phyloP scores from a whole-genome alignment of 164 flowering plant genomes.

The Dillenia suffruticosa region DNA sequence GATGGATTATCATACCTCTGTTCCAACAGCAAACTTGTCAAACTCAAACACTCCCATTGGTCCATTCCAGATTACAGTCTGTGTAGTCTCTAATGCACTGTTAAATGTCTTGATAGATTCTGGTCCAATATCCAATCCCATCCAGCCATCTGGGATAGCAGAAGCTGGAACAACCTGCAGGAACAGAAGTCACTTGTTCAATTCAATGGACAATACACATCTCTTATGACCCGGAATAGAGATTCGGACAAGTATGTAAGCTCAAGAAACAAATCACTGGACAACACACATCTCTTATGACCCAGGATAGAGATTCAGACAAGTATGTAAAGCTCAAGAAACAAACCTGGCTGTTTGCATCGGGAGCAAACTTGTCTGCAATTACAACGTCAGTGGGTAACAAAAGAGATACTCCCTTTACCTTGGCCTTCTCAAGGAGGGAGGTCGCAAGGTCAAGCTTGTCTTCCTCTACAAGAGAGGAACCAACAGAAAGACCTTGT shows the following conservation, averaged over 20 bases:
- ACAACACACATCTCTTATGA: too few species aligned
- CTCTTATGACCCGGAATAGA: too few species aligned
- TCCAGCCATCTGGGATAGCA: conserved; percentile 82
- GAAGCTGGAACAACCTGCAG: conserved; percentile 71
- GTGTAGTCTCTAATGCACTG: conserved; percentile 62
- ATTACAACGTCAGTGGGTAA: conserved; percentile 68
- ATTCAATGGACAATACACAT: too few species aligned
- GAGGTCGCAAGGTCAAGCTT: conserved; percentile 67
- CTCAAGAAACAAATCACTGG: conserved; percentile 11
- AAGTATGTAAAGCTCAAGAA: neutral
- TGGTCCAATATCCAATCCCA: conserved; percentile 91
- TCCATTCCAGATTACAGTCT: conserved; percentile 88
- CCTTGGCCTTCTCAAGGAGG: conserved; percentile 69
- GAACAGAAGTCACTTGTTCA: neutral
- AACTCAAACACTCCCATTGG: conserved; percentile 89
- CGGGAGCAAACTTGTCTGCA: conserved; percentile 82
- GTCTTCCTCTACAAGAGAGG: conserved; percentile 80
- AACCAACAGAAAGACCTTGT: conserved; percentile 70
- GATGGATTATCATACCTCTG: conserved; percentile 44
- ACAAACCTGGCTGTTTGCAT: conserved; percentile 80
- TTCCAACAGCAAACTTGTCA: conserved; percentile 72
- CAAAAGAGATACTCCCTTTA: conserved; percentile 68
- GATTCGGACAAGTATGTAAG: neutral
- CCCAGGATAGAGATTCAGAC: too few species aligned
- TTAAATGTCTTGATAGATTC: conserved; percentile 68